Percentiles rank a stretch among this genome's conserved stretches.
Evolutionary conservation across 768 basidiomycete species (phyloP).

Genomic region (Antrodiella citrinella): DNA sequence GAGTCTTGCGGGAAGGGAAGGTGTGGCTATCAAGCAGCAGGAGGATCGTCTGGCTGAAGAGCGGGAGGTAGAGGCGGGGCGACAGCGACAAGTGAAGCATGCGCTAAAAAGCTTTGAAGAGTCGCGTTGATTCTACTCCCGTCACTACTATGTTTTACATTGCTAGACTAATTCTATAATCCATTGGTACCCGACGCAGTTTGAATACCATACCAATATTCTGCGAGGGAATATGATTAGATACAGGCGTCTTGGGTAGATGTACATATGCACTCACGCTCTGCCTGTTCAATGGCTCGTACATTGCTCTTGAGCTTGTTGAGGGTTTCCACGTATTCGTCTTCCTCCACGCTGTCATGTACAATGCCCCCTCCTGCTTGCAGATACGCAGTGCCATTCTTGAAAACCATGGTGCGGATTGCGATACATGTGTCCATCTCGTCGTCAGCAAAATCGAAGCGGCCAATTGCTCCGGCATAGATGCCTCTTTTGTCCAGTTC

Average conservation of each 20-base stretch:
- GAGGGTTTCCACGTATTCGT: constrained; percentile 93
- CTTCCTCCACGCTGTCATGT: constrained; percentile 92
- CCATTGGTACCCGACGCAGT: constrained; percentile 15
- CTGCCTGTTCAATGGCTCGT: constrained; percentile 77
- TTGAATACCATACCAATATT: constrained; percentile 65
- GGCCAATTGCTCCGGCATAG: constrained; percentile 96
- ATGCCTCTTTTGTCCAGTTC: constrained; percentile 89
- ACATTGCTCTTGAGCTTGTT: constrained; percentile 91
- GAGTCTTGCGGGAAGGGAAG: constrained; percentile 80
- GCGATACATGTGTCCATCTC: constrained; percentile 99
- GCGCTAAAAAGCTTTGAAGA: too few relatives aligned
- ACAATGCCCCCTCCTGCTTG: constrained; percentile 98
- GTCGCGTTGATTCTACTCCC: too few relatives aligned
- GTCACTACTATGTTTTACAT: too few relatives aligned
- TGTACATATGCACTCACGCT: constrained; percentile 76
- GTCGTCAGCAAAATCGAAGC: constrained; percentile 91
- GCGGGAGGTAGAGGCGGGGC: background rate
- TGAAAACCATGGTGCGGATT: constrained; percentile 96
- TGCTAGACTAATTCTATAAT: constrained; percentile 2
- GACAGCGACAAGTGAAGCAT: too few relatives aligned
- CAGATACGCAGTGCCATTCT: constrained; percentile 82
- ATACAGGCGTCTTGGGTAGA: too few relatives aligned
- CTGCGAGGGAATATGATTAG: too few relatives aligned
- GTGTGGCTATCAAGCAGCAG: constrained; percentile 39
- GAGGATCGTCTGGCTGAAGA: constrained; percentile 13